Percentiles rank a stretch among this genome's conserved stretches.
phyloP scores from a whole-genome alignment of 1,139 yeast genomes.

The Kurtzmaniella natalensis region DNA sequence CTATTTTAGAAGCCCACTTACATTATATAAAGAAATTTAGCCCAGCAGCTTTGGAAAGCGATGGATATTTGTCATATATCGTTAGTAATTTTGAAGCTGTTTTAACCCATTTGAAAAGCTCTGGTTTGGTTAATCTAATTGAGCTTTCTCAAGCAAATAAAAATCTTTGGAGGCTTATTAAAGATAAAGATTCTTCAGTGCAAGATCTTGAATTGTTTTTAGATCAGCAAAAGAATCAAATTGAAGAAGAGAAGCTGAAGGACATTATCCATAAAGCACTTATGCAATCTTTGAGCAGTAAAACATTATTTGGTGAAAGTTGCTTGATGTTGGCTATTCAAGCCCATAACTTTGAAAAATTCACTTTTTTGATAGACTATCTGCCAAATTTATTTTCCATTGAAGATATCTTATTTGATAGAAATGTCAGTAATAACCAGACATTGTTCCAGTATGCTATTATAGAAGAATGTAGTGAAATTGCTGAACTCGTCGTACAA shows the following conservation, averaged over 20 bases:
- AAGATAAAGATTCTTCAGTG: conserved; percentile 24
- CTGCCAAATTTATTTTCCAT: conserved; percentile 49
- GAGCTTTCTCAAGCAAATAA: conserved; percentile 45
- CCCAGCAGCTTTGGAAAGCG: conserved; percentile 18
- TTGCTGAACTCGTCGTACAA: conserved; percentile 46
- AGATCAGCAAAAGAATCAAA: not conserved
- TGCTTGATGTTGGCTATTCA: conserved; percentile 52
- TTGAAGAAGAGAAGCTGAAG: conserved; percentile 8
- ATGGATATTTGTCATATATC: conserved; percentile 41
- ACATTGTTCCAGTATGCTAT: conserved; percentile 62
- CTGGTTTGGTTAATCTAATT: conserved; percentile 34
- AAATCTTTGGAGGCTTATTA: conserved; percentile 53
- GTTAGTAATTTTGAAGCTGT: conserved; percentile 84
- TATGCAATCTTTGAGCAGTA: conserved; percentile 46
- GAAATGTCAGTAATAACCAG: conserved; percentile 43
- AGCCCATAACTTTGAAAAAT: conserved; percentile 36
- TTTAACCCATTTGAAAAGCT: conserved; percentile 50
- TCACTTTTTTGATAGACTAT: conserved; percentile 42
- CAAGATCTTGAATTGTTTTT: conserved; percentile 19
- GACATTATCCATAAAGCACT: not conserved
- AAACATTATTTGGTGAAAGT: conserved; percentile 67
- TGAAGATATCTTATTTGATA: conserved; percentile 67
- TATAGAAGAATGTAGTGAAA: conserved; percentile 46
- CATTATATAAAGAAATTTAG: conserved; percentile 63
- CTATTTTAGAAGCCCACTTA: conserved; percentile 59